These are phyloP conservation scores for Colletotrichum lupini DNA, from an alignment of 2,329 filamentous ascomycete genomes.

Conservation along the genomic window DNA sequence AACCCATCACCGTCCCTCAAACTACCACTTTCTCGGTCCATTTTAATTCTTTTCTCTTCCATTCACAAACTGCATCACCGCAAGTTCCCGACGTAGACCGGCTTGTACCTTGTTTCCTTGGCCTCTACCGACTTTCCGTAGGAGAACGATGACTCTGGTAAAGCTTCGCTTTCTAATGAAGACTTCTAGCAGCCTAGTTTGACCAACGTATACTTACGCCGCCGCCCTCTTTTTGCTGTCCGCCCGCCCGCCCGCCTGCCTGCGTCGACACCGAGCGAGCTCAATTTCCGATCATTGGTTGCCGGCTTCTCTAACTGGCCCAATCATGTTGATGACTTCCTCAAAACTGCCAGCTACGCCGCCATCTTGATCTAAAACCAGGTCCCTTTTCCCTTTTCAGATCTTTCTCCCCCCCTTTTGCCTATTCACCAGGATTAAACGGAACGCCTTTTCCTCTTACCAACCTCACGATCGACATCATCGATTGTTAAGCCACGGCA, in stretches of 20 bases:
- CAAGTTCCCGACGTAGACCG: conserved; percentile 51
- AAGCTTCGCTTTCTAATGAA: conserved; percentile 48
- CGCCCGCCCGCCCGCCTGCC: conserved; percentile 31
- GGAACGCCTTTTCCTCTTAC: conserved; percentile 17
- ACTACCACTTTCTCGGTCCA: conserved; percentile 35
- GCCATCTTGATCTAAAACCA: conserved; percentile 49
- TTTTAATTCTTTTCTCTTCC: conserved; percentile 39
- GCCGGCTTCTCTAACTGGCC: conserved; percentile 45
- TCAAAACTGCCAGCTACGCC: conserved; percentile 53
- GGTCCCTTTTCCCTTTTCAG: conserved; percentile 40
- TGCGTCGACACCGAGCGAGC: conserved; percentile 37
- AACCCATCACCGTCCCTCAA: conserved; percentile 36
- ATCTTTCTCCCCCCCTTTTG: conserved; percentile 46
- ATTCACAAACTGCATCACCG: conserved; percentile 42
- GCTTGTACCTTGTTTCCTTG: conserved; percentile 45
- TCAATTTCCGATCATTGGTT: conserved; percentile 54
- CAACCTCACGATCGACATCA: conserved; percentile 3
- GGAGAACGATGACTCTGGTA: conserved; percentile 52
- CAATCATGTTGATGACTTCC: conserved; percentile 58
- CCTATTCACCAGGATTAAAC: conserved; percentile 36
- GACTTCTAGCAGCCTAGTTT: conserved; percentile 50
- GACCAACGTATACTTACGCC: conserved; percentile 51
- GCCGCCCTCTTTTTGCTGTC: conserved; percentile 42
- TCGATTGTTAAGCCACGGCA: neutral
- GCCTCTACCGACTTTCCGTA: conserved; percentile 43